Percentiles rank a stretch among this genome's conserved stretches.
phyloP scores from a whole-genome alignment of 768 basidiomycete species.

The Candolleomyces eurysporus region DNA sequence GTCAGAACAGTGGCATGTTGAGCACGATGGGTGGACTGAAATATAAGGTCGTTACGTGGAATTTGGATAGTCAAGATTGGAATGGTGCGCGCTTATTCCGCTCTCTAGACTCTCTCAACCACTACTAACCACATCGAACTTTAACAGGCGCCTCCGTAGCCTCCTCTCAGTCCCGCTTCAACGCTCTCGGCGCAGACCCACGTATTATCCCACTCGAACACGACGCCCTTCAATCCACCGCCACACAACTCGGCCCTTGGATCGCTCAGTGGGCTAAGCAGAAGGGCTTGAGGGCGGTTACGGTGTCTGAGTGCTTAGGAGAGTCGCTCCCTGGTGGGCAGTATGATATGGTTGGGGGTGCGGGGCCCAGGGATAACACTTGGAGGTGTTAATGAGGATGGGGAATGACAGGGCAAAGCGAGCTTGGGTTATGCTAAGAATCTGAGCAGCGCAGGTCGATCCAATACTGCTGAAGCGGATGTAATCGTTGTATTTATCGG shows the following conservation, averaged over 20 bases:
- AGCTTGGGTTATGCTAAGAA: too few relatives aligned
- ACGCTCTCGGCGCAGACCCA: constrained; percentile 12
- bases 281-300: constrained; percentile 13
- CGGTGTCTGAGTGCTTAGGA: constrained; percentile 15
- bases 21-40: constrained; percentile 7
- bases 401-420: neutral
- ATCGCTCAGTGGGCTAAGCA: constrained; percentile 14
- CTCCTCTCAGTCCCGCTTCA: constrained; percentile 11
- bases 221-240: constrained; percentile 16
- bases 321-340: constrained; percentile 15
- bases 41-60: constrained; percentile 17
- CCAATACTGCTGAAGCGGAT: too few relatives aligned
- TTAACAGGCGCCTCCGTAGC: constrained; percentile 2
- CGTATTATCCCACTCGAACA: constrained; percentile 15
- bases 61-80: constrained; percentile 15
- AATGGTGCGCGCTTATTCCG: constrained; percentile 5
- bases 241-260: constrained; percentile 16
- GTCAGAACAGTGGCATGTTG: constrained; percentile 6
- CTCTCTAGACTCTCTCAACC: neutral
- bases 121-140: neutral
- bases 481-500: too few relatives aligned
- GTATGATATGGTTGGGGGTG: constrained; percentile 8
- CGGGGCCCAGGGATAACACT: constrained; percentile 7
- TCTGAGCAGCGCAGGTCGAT: too few relatives aligned
- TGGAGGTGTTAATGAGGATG: constrained; percentile 8